Conservation (phyloP, 2,329 filamentous ascomycete species). For the Aphanoascus verrucosus region DNA sequence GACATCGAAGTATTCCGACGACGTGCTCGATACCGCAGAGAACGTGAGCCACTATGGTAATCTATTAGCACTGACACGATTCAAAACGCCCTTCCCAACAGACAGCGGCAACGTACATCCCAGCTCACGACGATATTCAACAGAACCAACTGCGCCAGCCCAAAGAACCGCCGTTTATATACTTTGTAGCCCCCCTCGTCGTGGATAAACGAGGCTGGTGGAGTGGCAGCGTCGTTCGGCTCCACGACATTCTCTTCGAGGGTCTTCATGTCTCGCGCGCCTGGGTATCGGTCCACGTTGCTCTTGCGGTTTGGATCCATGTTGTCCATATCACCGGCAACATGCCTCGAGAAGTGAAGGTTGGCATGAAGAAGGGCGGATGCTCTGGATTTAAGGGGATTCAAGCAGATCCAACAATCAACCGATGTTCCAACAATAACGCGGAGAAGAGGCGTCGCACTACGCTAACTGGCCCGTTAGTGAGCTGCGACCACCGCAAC, state of each 20-base stretch:
- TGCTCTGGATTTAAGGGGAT: neutral
- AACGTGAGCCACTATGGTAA: conserved; percentile 72
- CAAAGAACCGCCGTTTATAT: conserved; percentile 85
- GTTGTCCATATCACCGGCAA: neutral
- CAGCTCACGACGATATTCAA: conserved; percentile 90
- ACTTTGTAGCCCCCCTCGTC: conserved; percentile 37
- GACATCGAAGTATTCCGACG: conserved; percentile 65
- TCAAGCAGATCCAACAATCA: too few species aligned
- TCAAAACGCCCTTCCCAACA: neutral
- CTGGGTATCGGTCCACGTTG: conserved; percentile 1
- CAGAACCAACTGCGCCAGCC: conserved; percentile 68
- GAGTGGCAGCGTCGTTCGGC: neutral
- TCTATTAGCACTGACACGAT: neutral
- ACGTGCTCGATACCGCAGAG: conserved; percentile 65
- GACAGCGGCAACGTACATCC: conserved; percentile 57
- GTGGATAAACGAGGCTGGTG: neutral
- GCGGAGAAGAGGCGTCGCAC: neutral
- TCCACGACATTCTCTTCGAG: neutral
- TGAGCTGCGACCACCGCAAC: too few species aligned
- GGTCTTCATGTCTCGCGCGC: neutral
- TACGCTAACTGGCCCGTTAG: neutral
- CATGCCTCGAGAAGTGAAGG: neutral
- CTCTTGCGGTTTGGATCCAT: conserved; percentile 3
- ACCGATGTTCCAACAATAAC: neutral
- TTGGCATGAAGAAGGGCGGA: neutral